A percentile compares a stretch with the other conserved stretches of the same genome.
Conservation (phyloP, 2,329 filamentous ascomycete species). For the Curvularia hawaiiensis region DNA sequence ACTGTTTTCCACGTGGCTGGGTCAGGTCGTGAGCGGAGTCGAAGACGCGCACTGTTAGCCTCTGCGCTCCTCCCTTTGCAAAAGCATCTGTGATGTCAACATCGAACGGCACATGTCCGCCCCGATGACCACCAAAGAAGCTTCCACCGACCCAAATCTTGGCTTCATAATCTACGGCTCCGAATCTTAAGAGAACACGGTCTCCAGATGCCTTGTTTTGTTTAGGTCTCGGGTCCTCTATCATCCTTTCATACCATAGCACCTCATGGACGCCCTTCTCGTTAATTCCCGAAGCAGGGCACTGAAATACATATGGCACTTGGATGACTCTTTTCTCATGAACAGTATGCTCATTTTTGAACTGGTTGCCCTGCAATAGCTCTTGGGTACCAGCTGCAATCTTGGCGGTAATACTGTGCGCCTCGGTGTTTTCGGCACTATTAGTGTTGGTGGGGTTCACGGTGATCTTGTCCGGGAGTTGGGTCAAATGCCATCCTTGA, state of each 20-base stretch:
- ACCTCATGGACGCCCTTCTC: constrained; percentile 68
- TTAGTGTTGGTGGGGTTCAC: constrained; percentile 29
- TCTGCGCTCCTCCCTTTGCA: constrained; percentile 18
- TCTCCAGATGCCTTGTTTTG: constrained; percentile 50
- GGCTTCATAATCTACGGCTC: constrained; percentile 67
- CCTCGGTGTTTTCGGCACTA: constrained; percentile 27
- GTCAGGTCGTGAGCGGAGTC: constrained; percentile 69
- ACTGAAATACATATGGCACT: constrained; percentile 70
- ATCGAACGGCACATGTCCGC: constrained; percentile 63
- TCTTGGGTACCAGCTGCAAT: constrained; percentile 57
- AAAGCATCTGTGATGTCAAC: constrained; percentile 62
- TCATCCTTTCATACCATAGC: constrained; percentile 66
- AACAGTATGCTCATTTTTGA: constrained; percentile 38
- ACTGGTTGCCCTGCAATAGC: constrained; percentile 55
- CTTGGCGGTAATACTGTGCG: constrained; percentile 51
- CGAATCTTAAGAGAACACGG: constrained; percentile 60
- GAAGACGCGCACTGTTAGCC: constrained; percentile 62
- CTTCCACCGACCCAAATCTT: constrained; percentile 62
- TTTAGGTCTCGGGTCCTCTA: constrained; percentile 57
- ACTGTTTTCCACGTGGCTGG: constrained; percentile 72
- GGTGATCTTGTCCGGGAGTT: constrained; percentile 54
- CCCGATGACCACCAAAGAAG: constrained; percentile 60
- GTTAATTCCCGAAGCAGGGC: constrained; percentile 65
- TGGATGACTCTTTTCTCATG: constrained; percentile 60
- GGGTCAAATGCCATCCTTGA: constrained; percentile 59